These are phyloP conservation scores for Trypanosoma lewisi DNA, from an alignment of 208 protist genomes.

Conservation along the genomic window DNA sequence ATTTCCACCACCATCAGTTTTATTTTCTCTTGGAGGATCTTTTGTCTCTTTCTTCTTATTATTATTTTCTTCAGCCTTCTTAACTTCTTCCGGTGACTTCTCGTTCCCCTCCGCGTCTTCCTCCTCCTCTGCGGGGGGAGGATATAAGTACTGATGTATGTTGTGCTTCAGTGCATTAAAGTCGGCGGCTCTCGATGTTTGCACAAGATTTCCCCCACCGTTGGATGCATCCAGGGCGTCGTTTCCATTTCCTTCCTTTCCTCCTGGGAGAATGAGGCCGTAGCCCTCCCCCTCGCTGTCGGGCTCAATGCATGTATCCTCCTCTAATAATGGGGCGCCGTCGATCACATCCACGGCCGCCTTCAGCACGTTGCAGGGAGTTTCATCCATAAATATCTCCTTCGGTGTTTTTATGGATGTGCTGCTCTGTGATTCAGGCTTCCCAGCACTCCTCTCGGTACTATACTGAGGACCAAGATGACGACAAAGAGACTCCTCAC, in stretches of 20 bases:
- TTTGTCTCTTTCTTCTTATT: background rate
- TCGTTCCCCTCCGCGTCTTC: no score
- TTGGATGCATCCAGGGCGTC: no score
- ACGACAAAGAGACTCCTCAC: conserved; percentile 21
- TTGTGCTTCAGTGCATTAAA: conserved; percentile 49
- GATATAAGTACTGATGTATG: conserved; percentile 52
- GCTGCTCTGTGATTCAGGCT: background rate
- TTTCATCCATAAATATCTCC: conserved; percentile 23
- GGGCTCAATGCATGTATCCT: conserved; percentile 52
- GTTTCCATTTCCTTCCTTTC: background rate
- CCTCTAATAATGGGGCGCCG: conserved; percentile 50
- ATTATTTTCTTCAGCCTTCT: background rate
- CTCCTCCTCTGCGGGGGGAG: background rate
- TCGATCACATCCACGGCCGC: conserved; percentile 52
- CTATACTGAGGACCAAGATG: background rate
- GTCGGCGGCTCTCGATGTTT: background rate
- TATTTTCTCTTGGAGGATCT: background rate
- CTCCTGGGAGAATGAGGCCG: conserved; percentile 61
- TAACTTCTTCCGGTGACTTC: background rate
- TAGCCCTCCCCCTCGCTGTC: conserved; percentile 88
- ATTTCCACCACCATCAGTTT: background rate
- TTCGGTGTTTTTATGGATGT: background rate
- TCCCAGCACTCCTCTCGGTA: background rate
- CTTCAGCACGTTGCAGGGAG: conserved; percentile 38
- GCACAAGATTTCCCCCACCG: no score